Base-by-base conservation (phyloP, 176 grass and related monocot species). In the Rhynchospora breviuscula region DNA sequence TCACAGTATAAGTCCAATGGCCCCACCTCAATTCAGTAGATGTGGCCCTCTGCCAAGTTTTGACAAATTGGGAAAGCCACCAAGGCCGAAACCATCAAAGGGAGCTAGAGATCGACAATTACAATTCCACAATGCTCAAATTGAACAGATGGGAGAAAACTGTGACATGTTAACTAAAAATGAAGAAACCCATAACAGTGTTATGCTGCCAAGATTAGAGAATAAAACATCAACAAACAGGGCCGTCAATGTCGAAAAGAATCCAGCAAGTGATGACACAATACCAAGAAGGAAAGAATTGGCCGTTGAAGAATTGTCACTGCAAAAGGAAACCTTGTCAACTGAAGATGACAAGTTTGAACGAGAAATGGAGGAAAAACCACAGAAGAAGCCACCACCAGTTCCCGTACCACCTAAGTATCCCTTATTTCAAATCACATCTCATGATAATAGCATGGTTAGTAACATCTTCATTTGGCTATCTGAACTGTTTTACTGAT, bases 381-480 rank as follows among this genome's bases (percentile, higher is more conserved):
- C 83, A 70, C 77, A 7, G 15, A 90, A 84, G 54, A 85, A 79
- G 25, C 56, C 63, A 54, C 67, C 62, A 49, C 23, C 86, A 47
- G 78, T 87, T 64, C 89, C 86, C 53, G 68, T 64, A 70, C 85
- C 82, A 48, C 89, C 87, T 47, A 90, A 66, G 87, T 92, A 91
- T 84, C 92, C 89, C 60, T 49, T 89, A 57, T 84, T 93, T 91
- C 87, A 85, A 65, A 81, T 93, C 74, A 90, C 86, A 61, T 90
- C 86, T 87, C 95, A 93, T 89, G 92, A 95, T 83, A 95, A 87
- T 90, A 98, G 73, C 90, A 93, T 90, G 89, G 95, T 98, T 72
- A 67, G 25, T 79, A 84, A 79, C 48, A 76, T 53, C 18, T 59
- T 81, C 23, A 74, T 22, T 22, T 68, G 54, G 65, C 53, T 63